These are phyloP conservation scores for Quillaja saponaria DNA, from an alignment of 306 rosid species.

Conservation along the genomic window DNA sequence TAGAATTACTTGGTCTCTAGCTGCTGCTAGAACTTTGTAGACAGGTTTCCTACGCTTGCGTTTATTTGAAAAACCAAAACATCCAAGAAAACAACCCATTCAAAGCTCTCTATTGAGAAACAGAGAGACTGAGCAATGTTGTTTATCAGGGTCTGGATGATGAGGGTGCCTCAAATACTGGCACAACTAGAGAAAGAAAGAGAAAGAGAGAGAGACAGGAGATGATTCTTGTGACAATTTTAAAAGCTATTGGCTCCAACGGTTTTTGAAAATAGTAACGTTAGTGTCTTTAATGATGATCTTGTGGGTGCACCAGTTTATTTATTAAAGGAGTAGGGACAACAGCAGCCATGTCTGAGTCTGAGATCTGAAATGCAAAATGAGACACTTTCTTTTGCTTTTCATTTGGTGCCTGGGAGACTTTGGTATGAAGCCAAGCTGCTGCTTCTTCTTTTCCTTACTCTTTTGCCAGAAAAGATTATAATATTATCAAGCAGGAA, in stretches of 20 bases:
- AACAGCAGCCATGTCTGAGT: constrained; percentile 12
- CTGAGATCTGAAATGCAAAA: constrained; percentile 3
- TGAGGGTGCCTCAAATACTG: neutral
- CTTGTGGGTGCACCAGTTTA: no score
- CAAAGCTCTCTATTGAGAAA: neutral
- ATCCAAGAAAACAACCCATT: constrained; percentile 90
- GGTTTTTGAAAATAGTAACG: constrained; percentile 75
- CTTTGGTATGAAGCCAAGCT: no score
- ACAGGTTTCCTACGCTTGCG: constrained; percentile 54
- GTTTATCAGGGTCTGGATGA: constrained; percentile 22
- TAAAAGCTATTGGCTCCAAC: constrained; percentile 70
- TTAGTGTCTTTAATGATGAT: constrained; percentile 60
- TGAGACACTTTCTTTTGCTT: no score
- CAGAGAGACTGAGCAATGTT: constrained; percentile 20
- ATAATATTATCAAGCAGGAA: no score
- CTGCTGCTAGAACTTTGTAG: constrained; percentile 35
- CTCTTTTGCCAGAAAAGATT: no score
- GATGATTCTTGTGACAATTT: constrained; percentile 30
- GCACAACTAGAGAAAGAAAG: neutral
- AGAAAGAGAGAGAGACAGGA: constrained; percentile 4
- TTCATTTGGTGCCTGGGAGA: no score
- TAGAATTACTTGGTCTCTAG: constrained; percentile 42
- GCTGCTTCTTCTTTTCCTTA: no score
- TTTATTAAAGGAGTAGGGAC: neutral
- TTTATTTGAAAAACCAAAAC: constrained; percentile 69